These are phyloP conservation scores for Tirmania nivea DNA, from an alignment of 495 filamentous ascomycete species.

Conservation along the genomic window DNA sequence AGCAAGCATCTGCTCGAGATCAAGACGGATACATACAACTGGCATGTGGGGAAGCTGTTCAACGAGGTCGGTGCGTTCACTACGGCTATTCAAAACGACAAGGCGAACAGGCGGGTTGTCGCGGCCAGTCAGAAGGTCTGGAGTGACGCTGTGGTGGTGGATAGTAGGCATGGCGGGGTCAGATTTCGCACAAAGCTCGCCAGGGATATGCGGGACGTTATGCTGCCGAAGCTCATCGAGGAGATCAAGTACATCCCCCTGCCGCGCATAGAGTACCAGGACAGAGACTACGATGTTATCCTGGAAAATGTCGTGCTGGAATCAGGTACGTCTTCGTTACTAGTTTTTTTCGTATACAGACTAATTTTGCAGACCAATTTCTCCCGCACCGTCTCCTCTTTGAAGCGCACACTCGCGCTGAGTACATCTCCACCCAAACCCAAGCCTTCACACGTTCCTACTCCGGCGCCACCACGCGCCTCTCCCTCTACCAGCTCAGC, in stretches of 20 bases:
- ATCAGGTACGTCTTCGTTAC: conserved; percentile 7
- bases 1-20: conserved; percentile 11
- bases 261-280: conserved; percentile 17
- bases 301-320: conserved; percentile 17
- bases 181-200: conserved; percentile 8
- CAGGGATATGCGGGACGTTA: conserved; percentile 11
- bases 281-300: conserved; percentile 15
- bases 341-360: no score
- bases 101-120: conserved; percentile 8
- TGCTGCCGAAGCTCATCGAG: conserved; percentile 11
- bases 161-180: not conserved
- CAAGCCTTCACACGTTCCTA: not conserved
- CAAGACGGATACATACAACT: conserved; percentile 9
- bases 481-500: conserved; percentile 10
- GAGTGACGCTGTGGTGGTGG: conserved; percentile 10
- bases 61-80: conserved; percentile 8
- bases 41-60: conserved; percentile 16
- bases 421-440: conserved; percentile 6
- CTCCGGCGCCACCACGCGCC: conserved; percentile 9
- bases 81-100: conserved; percentile 13
- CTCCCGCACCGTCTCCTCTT: conserved; percentile 12
- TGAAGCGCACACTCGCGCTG: conserved; percentile 13
- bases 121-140: conserved; percentile 16
- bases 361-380: conserved; percentile 18
- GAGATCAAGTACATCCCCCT: conserved; percentile 17